A percentile compares a stretch with the other conserved stretches of the same genome.
phyloP scores from a whole-genome alignment of 495 filamentous ascomycete genomes.

The Aspergillus asperescens region DNA sequence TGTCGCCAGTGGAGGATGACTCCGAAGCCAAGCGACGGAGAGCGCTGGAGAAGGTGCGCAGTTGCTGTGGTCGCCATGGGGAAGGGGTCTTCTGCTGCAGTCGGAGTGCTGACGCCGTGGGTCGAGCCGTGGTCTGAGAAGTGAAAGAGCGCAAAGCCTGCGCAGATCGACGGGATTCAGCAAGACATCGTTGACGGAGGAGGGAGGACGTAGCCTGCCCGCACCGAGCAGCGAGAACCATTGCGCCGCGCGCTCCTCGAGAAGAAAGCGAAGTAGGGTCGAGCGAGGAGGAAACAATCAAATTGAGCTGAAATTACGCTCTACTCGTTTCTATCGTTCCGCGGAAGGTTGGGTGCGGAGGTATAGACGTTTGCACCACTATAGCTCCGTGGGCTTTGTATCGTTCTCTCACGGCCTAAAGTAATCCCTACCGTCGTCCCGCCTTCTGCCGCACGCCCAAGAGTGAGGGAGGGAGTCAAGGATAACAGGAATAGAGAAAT shows the following conservation, averaged over 20 bases:
- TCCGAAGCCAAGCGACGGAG: conserved; percentile 35
- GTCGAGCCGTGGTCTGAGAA: conserved; percentile 33
- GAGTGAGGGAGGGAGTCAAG: conserved; percentile 16
- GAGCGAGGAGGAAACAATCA: conserved; percentile 10
- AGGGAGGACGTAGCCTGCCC: conserved; percentile 43
- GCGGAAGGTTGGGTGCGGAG: conserved; percentile 12
- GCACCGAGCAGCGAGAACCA: conserved; percentile 49
- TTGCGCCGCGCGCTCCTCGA: conserved; percentile 35
- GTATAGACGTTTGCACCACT: conserved; percentile 6
- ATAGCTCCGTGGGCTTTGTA: conserved; percentile 7
- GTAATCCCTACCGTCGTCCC: conserved; percentile 19
- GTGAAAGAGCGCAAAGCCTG: conserved; percentile 40
- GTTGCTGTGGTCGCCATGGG: conserved; percentile 39
- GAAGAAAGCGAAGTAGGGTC: conserved; percentile 4
- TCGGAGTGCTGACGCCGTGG: conserved; percentile 34
- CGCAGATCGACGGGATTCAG: conserved; percentile 37
- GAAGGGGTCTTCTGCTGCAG: conserved; percentile 37
- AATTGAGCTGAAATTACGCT: conserved; percentile 14
- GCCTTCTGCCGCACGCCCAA: conserved; percentile 23
- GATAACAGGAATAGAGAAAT: conserved; percentile 11
- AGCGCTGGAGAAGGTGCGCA: conserved; percentile 43
- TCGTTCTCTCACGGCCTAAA: conserved; percentile 8
- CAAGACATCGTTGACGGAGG: conserved; percentile 43
- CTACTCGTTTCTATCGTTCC: conserved; percentile 14
- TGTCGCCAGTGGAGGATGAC: conserved; percentile 72